Conservation (phyloP, 768 basidiomycete species). For the Leccinum uliginosum region DNA sequence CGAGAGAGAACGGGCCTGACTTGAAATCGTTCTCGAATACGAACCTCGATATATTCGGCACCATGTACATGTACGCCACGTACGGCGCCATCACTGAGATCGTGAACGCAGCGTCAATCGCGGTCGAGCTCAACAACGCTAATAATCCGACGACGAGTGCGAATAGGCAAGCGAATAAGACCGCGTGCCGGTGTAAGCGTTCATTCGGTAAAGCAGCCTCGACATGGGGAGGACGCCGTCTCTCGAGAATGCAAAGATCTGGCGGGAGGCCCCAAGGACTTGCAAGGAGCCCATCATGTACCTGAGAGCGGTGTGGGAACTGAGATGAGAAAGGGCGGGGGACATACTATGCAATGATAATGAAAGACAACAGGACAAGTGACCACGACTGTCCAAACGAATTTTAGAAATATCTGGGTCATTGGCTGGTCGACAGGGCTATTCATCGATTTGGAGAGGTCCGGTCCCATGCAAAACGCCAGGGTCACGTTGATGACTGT, state of each 20-base stretch:
- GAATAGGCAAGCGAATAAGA: not conserved
- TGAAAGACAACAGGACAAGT: constrained; percentile 48
- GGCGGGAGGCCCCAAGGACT: not conserved
- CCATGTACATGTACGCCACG: not conserved
- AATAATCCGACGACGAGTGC: not conserved
- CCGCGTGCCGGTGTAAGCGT: not conserved
- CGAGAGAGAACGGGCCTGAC: not conserved
- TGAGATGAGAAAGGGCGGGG: not conserved
- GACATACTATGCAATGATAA: constrained; percentile 43
- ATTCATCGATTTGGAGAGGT: constrained; percentile 35
- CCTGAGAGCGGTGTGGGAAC: constrained; percentile 14
- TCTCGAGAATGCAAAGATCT: not conserved
- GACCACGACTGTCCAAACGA: constrained; percentile 39
- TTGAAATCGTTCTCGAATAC: not conserved
- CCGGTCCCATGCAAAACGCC: constrained; percentile 54
- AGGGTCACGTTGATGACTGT: constrained; percentile 47
- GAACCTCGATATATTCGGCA: not conserved
- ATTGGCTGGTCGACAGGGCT: constrained; percentile 37
- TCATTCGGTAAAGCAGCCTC: not conserved
- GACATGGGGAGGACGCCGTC: not conserved
- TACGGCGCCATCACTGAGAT: not conserved
- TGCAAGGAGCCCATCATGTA: constrained; percentile 27
- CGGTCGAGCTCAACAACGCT: not conserved
- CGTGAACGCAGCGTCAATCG: not conserved
- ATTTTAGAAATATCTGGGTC: constrained; percentile 37